A percentile compares a stretch with the other conserved stretches of the same genome.
These are phyloP conservation scores for Chlorociboria aeruginascens DNA, from an alignment of 495 filamentous ascomycete species.

Conservation along the genomic window DNA sequence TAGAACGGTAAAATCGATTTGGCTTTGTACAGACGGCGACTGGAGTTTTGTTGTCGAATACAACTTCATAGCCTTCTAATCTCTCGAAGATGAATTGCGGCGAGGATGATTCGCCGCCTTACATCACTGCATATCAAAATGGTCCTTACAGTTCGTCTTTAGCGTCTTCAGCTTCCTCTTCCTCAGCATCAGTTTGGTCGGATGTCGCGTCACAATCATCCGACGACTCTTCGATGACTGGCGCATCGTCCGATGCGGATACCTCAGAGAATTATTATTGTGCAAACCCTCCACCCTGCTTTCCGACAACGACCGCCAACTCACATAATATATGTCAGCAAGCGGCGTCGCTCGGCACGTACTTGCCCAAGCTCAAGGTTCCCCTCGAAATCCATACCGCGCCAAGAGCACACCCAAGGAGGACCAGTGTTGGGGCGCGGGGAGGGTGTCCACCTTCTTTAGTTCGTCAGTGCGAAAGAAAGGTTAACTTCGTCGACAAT, in stretches of 20 bases:
- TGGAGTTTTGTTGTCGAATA: conserved; percentile 29
- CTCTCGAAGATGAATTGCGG: conserved; percentile 39
- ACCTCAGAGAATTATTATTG: conserved; percentile 28
- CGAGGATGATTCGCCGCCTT: conserved; percentile 31
- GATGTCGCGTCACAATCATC: conserved; percentile 51
- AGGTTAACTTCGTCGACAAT: conserved; percentile 91
- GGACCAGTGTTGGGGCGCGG: conserved; percentile 49
- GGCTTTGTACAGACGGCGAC: conserved; percentile 41
- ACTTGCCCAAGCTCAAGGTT: conserved; percentile 21
- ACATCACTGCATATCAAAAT: conserved; percentile 30
- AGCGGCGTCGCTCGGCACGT: conserved; percentile 15
- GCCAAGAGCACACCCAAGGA: conserved; percentile 70
- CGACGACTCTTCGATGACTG: conserved; percentile 35
- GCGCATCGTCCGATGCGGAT: conserved; percentile 34
- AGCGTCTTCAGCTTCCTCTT: conserved; percentile 61
- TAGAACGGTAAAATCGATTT: conserved; percentile 33
- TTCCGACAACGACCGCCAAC: conserved; percentile 20
- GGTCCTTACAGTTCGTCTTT: conserved; percentile 55
- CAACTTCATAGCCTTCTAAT: conserved; percentile 11
- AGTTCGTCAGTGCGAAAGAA: conserved; percentile 83
- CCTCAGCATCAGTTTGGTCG: conserved; percentile 70
- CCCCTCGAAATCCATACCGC: conserved; percentile 42
- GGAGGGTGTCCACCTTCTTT: conserved; percentile 64
- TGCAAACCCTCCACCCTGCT: conserved; percentile 20
- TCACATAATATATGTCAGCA: conserved; percentile 15